Evolutionary conservation across 1,284 basidiomycete genomes (phyloP).

Genomic region (Taiwanofungus camphoratus): DNA sequence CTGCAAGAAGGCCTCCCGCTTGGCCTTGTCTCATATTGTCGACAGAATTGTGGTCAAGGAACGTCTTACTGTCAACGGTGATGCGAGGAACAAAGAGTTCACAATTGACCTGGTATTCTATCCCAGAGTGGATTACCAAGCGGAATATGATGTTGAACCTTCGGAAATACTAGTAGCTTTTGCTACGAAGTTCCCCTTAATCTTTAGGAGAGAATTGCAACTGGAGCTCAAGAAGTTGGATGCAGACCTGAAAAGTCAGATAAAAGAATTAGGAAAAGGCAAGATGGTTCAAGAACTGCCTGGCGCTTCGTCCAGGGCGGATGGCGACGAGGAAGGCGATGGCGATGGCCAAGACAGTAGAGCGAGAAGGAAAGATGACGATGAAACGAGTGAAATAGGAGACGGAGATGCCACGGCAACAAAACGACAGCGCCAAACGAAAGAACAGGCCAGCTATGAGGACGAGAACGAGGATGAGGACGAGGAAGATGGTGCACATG

Average conservation of each 20-base stretch:
- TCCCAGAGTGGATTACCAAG: slow-evolving; percentile 78
- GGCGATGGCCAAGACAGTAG: slow-evolving; percentile 66
- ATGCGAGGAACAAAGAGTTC: slow-evolving; percentile 77
- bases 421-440: slow-evolving; percentile 44
- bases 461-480: slow-evolving; percentile 48
- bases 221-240: slow-evolving; percentile 84
- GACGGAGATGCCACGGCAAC: slow-evolving; percentile 28
- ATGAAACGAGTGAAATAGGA: slow-evolving; percentile 33
- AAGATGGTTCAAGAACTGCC: slow-evolving; percentile 44
- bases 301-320: slow-evolving; percentile 37
- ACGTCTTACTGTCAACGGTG: slow-evolving; percentile 62
- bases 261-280: slow-evolving; percentile 80
- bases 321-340: slow-evolving; percentile 42
- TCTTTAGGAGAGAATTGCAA: slow-evolving; percentile 83
- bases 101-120: slow-evolving; percentile 84
- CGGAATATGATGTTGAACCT: slow-evolving; percentile 81
- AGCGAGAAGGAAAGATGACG: slow-evolving; percentile 35
- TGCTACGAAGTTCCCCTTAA: slow-evolving; percentile 74
- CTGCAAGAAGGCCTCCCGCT: slow-evolving; percentile 86
- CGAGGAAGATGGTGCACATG: slow-evolving; percentile 47
- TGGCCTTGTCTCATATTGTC: slow-evolving; percentile 87
- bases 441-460: slow-evolving; percentile 52
- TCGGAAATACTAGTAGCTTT: slow-evolving; percentile 75
- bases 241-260: slow-evolving; percentile 78
- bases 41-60: slow-evolving; percentile 86